Evolutionary conservation across 441 rosid genomes (phyloP).

Genomic region (Bruguiera hainesii): DNA sequence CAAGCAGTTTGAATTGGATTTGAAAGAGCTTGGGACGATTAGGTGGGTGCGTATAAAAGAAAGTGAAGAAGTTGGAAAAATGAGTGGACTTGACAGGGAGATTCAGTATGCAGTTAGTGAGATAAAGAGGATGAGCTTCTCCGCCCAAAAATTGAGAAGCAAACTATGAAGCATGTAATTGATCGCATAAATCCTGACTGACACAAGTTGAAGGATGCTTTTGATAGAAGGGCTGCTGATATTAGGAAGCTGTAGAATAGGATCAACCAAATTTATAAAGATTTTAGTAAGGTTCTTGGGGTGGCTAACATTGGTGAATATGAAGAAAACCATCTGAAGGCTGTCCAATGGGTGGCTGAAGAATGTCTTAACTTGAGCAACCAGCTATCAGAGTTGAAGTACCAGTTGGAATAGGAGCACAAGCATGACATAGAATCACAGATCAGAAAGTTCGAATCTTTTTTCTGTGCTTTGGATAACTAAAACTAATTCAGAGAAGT

Average conservation of each 20-base stretch:
- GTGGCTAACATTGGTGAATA: constrained; percentile 94
- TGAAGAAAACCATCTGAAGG: constrained; percentile 96
- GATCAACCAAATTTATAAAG: constrained; percentile 74
- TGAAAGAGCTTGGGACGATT: constrained; percentile 85
- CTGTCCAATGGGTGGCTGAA: constrained; percentile 83
- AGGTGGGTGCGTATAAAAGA: constrained; percentile 93
- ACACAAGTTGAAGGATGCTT: constrained; percentile 60
- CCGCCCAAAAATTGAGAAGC: constrained; percentile 71
- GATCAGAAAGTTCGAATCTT: constrained; percentile 73
- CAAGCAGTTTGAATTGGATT: constrained; percentile 71
- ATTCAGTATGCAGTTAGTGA: constrained; percentile 95
- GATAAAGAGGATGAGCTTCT: constrained; percentile 65
- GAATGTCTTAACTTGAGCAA: constrained; percentile 89
- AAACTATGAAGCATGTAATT: constrained; percentile 64
- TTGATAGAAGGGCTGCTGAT: constrained; percentile 59
- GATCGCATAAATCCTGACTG: constrained; percentile 62
- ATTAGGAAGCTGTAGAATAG: constrained; percentile 81
- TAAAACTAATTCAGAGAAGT: constrained; percentile 52
- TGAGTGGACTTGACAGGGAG: constrained; percentile 97
- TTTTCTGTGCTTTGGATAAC: constrained; percentile 60
- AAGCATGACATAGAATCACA: constrained; percentile 87
- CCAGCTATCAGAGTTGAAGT: constrained; percentile 93
- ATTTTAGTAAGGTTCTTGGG: constrained; percentile 80
- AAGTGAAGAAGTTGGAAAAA: constrained; percentile 90
- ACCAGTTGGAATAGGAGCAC: constrained; percentile 96